Percentiles rank a stretch among this genome's conserved stretches.
These are phyloP conservation scores for Suhomyces kunorum DNA, from an alignment of 1,139 yeast species.

Conservation along the genomic window DNA sequence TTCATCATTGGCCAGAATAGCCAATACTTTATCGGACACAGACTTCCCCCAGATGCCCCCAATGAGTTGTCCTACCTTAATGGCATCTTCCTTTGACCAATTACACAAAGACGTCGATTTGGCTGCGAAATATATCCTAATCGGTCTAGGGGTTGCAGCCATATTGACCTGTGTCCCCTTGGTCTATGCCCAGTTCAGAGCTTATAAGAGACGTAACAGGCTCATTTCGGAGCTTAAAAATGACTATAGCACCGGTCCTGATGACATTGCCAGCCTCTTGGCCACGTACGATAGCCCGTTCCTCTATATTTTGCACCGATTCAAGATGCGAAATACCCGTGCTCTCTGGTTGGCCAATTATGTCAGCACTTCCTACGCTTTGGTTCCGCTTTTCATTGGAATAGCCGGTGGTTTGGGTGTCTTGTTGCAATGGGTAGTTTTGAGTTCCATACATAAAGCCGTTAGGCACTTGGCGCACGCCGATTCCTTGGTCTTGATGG, in stretches of 20 bases:
- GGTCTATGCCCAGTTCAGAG: conserved; percentile 43
- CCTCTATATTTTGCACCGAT: conserved; percentile 18
- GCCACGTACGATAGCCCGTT: conserved; percentile 22
- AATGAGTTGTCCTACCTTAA: not conserved
- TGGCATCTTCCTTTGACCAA: not conserved
- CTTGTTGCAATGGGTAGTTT: conserved; percentile 47
- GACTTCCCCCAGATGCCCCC: conserved; percentile 2
- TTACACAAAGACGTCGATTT: conserved; percentile 39
- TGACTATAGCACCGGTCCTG: conserved; percentile 1
- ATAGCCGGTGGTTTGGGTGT: conserved; percentile 50
- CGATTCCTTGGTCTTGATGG: not conserved
- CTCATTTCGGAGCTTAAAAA: conserved; percentile 27
- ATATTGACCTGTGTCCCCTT: conserved; percentile 37
- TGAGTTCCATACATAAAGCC: conserved; percentile 19
- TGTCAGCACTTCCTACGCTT: conserved; percentile 48
- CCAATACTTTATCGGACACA: not conserved
- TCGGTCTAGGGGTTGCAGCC: conserved; percentile 37
- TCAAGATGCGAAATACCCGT: conserved; percentile 3
- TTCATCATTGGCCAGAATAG: not conserved
- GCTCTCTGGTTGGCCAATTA: conserved; percentile 51
- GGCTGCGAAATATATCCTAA: conserved; percentile 39
- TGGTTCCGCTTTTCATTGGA: conserved; percentile 46
- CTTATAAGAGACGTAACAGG: conserved; percentile 50
- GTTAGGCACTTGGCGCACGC: conserved; percentile 9
- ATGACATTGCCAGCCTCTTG: conserved; percentile 17